Base-by-base conservation (phyloP, 2,329 filamentous ascomycete genomes). In the Metarhizium album region DNA sequence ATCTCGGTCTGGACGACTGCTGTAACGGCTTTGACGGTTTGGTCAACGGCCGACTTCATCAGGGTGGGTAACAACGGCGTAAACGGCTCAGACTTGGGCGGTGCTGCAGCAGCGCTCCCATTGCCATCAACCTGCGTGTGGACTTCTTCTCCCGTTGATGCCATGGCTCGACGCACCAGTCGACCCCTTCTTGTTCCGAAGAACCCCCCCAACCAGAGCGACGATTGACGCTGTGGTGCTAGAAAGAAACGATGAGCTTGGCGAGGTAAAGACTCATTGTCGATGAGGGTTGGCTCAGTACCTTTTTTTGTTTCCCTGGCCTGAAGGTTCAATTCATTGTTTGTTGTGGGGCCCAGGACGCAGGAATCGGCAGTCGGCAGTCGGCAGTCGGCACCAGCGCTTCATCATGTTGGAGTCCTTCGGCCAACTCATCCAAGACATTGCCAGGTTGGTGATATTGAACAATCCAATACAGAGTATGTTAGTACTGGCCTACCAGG, bases 1-100 rank as follows among this genome's bases (percentile, higher is more conserved):
- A 53, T 51, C 22, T 53, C 52, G 27, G 49, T 42, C 14, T 52
- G 52, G 16, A 53, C 49, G 24, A 53, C 49, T 22, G 42, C 37
- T n/a, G 47, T 52, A 24, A 52, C 49, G 22, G 52, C 49, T 47
- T 52, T 52, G 29, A 52, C 49, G 8, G 45, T 37, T 45, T 53
- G 49, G 38, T 53, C 52, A 23, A 53, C 52, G 22, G 52, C 52
- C 6, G 38, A 53, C 40, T 53, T 53, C 29, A 49, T 23, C n/a
- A 53, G 20, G n/a, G 45, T 22, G 43, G 52, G 49, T 37, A 53
- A 40, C 42, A 53, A 24, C 27, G 35, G 42, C 35, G 42, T 46
- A 14, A 53, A 24, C 27, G 35, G 42, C 35, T 46, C 48, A 14
- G 49, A 46, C 27, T 46, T 46, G 42, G 46, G 4, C 7, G 46